Conservation (phyloP, 768 basidiomycete species). For the Hypholoma fasciculare region DNA sequence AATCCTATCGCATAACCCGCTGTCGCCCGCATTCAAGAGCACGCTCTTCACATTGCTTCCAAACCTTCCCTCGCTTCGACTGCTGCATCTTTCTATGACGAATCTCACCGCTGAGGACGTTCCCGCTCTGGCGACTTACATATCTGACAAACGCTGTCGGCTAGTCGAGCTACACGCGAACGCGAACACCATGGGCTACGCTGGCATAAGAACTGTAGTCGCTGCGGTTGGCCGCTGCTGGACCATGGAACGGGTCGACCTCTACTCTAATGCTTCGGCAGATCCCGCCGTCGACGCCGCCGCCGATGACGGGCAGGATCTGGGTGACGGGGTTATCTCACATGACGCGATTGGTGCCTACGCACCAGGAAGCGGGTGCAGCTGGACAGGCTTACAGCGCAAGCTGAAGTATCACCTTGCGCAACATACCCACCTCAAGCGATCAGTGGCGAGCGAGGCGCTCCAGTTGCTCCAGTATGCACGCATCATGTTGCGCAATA, state of each 20-base stretch:
- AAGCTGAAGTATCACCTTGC: constrained; percentile 10
- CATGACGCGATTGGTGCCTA: background rate
- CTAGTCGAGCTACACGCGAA: constrained; percentile 14
- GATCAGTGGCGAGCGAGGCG: constrained; percentile 8
- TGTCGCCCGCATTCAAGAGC: constrained; percentile 16
- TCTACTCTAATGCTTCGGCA: constrained; percentile 12
- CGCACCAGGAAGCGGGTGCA: constrained; percentile 4
- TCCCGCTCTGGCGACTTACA: constrained; percentile 5
- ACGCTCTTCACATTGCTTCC: constrained; percentile 12
- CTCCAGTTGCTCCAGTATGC: constrained; percentile 15
- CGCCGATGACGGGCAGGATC: background rate
- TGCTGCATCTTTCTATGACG: constrained; percentile 12
- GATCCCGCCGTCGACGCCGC: constrained; percentile 1
- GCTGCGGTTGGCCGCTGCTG: constrained; percentile 12
- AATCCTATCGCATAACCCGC: constrained; percentile 15
- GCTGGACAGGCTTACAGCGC: constrained; percentile 3
- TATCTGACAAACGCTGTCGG: constrained; percentile 11
- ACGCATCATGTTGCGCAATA: constrained; percentile 12
- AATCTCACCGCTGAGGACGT: constrained; percentile 11
- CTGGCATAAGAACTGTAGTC: constrained; percentile 11
- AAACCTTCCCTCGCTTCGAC: constrained; percentile 6
- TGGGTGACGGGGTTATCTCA: background rate
- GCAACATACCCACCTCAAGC: constrained; percentile 14
- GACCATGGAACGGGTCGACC: constrained; percentile 16
- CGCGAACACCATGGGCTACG: constrained; percentile 16